Percentiles rank a stretch among this genome's conserved stretches.
These are phyloP conservation scores for Phytophthora lateralis DNA, from an alignment of 352 stramenopile species.

Conservation along the genomic window DNA sequence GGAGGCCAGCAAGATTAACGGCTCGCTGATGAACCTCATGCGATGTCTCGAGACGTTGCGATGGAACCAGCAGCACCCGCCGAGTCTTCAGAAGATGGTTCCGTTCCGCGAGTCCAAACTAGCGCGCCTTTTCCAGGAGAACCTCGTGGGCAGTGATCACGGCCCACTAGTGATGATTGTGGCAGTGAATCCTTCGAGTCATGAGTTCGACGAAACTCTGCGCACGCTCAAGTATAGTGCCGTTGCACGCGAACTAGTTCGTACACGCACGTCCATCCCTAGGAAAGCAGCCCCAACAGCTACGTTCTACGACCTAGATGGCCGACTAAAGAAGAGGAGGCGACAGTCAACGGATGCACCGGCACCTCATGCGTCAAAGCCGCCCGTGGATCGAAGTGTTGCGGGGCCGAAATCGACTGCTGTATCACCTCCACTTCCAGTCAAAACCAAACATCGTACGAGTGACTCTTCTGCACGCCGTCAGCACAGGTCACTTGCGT, in stretches of 20 bases:
- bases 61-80: slow-evolving; percentile 88
- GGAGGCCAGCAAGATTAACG: slow-evolving; percentile 99
- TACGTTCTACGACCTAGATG: slow-evolving; percentile 60
- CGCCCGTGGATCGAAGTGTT: slow-evolving; percentile 7
- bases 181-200: slow-evolving; percentile 92
- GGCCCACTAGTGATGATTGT: slow-evolving; percentile 96
- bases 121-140: slow-evolving; percentile 95
- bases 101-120: slow-evolving; percentile 98
- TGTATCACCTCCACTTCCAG: slow-evolving; percentile 4
- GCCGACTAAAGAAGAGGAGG: slow-evolving; percentile 49
- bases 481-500: slow-evolving; percentile 4
- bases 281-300: slow-evolving; percentile 39
- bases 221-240: slow-evolving; percentile 95
- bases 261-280: slow-evolving; percentile 45
- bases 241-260: slow-evolving; percentile 91
- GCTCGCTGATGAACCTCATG: slow-evolving; percentile 98
- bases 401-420: slow-evolving; percentile 8
- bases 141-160: slow-evolving; percentile 84
- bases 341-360: slow-evolving; percentile 31
- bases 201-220: slow-evolving; percentile 97
- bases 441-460: slow-evolving; percentile 20
- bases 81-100: slow-evolving; percentile 89
- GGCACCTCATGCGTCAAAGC: slow-evolving; percentile 3
- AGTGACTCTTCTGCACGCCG: slow-evolving; percentile 24
- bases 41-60: slow-evolving; percentile 95